Evolutionary conservation across 2,329 filamentous ascomycete genomes (phyloP).

Genomic region (Coniochaeta sp.): DNA sequence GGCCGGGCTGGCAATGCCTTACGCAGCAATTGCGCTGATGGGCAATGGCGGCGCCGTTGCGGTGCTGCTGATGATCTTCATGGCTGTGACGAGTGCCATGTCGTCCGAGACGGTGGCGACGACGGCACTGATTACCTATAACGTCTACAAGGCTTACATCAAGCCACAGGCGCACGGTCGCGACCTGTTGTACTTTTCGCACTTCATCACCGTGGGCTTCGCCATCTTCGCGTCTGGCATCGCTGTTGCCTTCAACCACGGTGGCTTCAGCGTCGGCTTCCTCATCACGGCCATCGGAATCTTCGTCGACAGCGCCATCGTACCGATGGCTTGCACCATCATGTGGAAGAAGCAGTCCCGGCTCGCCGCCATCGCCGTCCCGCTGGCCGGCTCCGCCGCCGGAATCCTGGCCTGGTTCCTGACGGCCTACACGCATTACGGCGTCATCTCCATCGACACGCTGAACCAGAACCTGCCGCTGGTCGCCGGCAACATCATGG

Average conservation of each 20-base stretch:
- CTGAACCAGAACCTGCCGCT: constrained; percentile 83
- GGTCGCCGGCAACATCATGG: constrained; percentile 79
- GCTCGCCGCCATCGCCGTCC: constrained; percentile 63
- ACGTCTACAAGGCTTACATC: constrained; percentile 82
- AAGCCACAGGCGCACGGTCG: constrained; percentile 69
- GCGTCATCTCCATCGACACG: constrained; percentile 60
- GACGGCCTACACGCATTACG: constrained; percentile 63
- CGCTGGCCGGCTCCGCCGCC: constrained; percentile 60
- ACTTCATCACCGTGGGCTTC: constrained; percentile 63
- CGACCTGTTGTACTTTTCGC: constrained; percentile 72
- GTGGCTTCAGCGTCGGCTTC: too few relatives aligned
- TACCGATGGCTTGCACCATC: constrained; percentile 74
- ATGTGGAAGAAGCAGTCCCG: constrained; percentile 76
- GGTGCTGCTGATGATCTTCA: constrained; percentile 75
- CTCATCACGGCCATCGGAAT: constrained; percentile 59
- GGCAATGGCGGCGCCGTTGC: constrained; percentile 74
- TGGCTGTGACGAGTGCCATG: constrained; percentile 81
- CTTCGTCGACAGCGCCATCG: constrained; percentile 77
- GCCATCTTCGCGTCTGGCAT: constrained; percentile 43
- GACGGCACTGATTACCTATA: constrained; percentile 81
- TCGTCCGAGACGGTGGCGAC: constrained; percentile 82
- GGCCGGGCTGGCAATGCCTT: constrained; percentile 77
- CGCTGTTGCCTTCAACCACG: constrained; percentile 37
- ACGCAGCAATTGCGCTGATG: constrained; percentile 75
- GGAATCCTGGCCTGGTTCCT: constrained; percentile 73